Percentiles rank a stretch among this genome's conserved stretches.
These are phyloP conservation scores for Mucor racemosus DNA, from an alignment of 371 early-diverging fungal genomes.

Conservation along the genomic window DNA sequence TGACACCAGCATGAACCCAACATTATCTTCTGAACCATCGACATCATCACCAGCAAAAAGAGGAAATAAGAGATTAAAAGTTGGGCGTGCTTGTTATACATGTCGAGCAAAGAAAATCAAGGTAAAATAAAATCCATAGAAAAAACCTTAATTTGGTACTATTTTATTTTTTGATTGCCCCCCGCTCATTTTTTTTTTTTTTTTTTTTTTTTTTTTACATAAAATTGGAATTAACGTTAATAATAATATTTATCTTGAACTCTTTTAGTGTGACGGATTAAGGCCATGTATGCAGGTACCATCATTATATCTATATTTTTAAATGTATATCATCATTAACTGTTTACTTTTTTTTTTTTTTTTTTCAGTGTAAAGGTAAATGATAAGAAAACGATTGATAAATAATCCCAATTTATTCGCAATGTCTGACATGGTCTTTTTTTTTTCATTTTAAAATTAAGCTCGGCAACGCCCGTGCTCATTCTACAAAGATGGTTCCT, in stretches of 20 bases:
- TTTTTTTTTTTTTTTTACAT: background rate
- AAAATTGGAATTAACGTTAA: background rate
- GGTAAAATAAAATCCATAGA: slow-evolving; percentile 25
- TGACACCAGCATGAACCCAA: background rate
- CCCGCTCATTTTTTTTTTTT: background rate
- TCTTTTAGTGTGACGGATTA: slow-evolving; percentile 44
- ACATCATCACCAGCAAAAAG: slow-evolving; percentile 3
- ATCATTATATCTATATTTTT: too few relatives aligned
- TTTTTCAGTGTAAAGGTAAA: slow-evolving; percentile 8
- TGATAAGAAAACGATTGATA: background rate
- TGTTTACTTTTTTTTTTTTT: background rate
- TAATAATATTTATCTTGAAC: background rate
- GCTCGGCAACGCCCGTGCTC: slow-evolving; percentile 33
- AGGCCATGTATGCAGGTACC: slow-evolving; percentile 57
- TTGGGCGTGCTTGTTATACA: slow-evolving; percentile 50
- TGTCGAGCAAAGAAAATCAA: slow-evolving; percentile 56
- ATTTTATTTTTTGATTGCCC: background rate
- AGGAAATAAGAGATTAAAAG: slow-evolving; percentile 36
- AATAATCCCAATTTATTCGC: too few relatives aligned
- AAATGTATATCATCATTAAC: background rate
- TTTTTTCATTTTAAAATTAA: slow-evolving; percentile 6
- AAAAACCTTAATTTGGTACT: background rate
- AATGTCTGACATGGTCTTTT: background rate
- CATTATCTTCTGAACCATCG: background rate
- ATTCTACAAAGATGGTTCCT: slow-evolving; percentile 33